phyloP scores from a whole-genome alignment of 1,284 basidiomycete genomes.

The Rhodotorula sp. region DNA sequence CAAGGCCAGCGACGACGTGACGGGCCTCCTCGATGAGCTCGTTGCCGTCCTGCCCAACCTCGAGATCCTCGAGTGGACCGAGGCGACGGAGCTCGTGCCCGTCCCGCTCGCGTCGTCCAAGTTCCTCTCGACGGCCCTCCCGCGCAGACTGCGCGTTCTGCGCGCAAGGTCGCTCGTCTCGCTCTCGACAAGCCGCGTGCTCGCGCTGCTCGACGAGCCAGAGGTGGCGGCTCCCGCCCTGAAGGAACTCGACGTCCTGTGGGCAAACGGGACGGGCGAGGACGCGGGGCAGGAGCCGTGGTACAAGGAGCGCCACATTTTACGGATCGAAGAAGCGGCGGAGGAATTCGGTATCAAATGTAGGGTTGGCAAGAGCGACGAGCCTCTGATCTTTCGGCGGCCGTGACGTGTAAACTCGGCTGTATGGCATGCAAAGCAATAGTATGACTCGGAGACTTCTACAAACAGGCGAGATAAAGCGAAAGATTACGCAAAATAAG shows the following conservation, averaged over 20 bases:
- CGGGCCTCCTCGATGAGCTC: conserved; percentile 17
- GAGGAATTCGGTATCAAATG: conserved; percentile 7
- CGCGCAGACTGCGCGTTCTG: background rate
- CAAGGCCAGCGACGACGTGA: conserved; percentile 13
- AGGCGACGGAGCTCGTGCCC: background rate
- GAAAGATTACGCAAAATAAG: background rate
- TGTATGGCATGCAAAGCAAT: background rate
- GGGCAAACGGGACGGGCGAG: conserved; percentile 1
- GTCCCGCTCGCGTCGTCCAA: background rate
- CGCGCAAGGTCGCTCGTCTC: conserved; percentile 11
- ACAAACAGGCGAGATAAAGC: background rate
- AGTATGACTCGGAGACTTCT: background rate
- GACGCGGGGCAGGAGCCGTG: background rate
- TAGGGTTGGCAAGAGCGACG: conserved; percentile 7
- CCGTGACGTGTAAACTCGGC: too few relatives aligned
- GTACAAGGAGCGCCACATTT: conserved; percentile 14
- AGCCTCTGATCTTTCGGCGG: background rate
- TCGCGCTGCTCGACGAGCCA: conserved; percentile 11
- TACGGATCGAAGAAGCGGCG: conserved; percentile 15
- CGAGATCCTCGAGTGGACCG: conserved; percentile 21
- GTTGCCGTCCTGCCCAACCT: conserved; percentile 16
- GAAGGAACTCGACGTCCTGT: conserved; percentile 7
- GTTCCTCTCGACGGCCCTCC: conserved; percentile 2
- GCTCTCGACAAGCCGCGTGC: conserved; percentile 10
- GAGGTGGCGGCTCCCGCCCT: background rate